Evolutionary conservation across 805 yeast species (phyloP), one percentile per base, ranked within the genome.

Genomic region (Cyberlindnera saturnus): DNA sequence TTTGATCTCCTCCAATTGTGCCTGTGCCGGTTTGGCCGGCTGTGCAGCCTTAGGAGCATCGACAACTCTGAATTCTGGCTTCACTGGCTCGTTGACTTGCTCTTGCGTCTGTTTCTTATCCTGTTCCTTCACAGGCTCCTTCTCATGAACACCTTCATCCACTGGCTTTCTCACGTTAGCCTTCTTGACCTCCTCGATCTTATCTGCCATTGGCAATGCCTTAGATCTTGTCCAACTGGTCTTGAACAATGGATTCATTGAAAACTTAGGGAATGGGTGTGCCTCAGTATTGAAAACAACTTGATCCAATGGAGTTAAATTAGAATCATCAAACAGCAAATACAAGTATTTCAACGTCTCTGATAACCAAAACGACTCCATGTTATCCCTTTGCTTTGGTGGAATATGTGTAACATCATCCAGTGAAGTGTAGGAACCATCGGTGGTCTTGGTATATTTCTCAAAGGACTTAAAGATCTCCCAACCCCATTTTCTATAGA

Each of bases 341-440:
- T 86, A 86, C 34, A 89, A 69, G 63, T 89, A 90, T 63, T 90
- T 90, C 59, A 90, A 73, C 4, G 97, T 90, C 62, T 90, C 96
- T 2, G 96, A 90, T 40, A 86, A 71, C 97, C 97, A 90, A 70
- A 87, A 88, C 17, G 95, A 82, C 64, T 89, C 96, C 78, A 86
- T 77, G 57, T 86, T 86, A 62, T 90, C 93, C 42, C 73, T 64
- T 48, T 60, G 61, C 17, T 59, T 56, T 3, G 90, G 80, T 30
- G 81, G 78, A 7, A 66, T 49, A 2, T 54, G 49, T 2, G 86
- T 77, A 38, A 87, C 90, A 59, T 86, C 86, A 40, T 73, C 66
- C 50, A 89, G 64, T 8, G 85, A 76, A 2, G 87, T 72, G 61
- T 78, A 89, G 4, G 79, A 74, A 6, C 70, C 73, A 23, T 66